Base-by-base conservation (phyloP, 805 yeast species). In the Lachancea sp. region DNA sequence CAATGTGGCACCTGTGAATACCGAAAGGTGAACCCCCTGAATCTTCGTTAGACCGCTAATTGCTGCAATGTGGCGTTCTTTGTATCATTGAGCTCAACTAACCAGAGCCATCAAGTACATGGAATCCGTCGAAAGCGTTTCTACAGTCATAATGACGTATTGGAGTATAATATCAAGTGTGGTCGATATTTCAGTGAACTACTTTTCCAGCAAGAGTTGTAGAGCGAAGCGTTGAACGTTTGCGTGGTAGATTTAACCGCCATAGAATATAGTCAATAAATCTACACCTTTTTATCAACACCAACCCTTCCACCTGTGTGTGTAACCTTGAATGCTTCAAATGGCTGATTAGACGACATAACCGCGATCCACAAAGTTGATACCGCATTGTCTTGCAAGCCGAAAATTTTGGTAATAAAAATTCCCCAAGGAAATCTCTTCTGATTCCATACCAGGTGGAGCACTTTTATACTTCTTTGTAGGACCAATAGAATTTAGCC, bases 1-100 rank as follows among this genome's bases (percentile, higher is more conserved):
- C 87, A 96, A 0, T 89, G 80, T 61, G 97, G 97, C 12, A 87
- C 97, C 0, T 77, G 84, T 8, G 83, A 81, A 1, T 90, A 79
- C 67, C 97, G 90, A 54, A 63, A 71, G 32, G 97, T 97, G 1
- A 88, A 84, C 28, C 49, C 66, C 2, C 96, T 97, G 0, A 97
- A 90, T 61, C 54, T 72, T n/a, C 69, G 97, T 43, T 78, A 92
- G 1, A 71, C 72, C 0, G 65, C 72, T 18, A 79, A 86, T 1
- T 87, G 96, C 59, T 61, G 68, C 17, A 72, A 30, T 78, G 88
- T 55, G 80, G 81, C 0, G 85, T 89, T 0, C 83, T 90, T 78
- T 87, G 0, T 60, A 72, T 30, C 97, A 90, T 52, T 46, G 60
- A 1, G 90, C 94, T 1, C 94, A 89, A 58, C 82, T 80, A 49